A percentile compares a stretch with the other conserved stretches of the same genome.
Conservation (phyloP, 306 rosid genomes). For the Quercus gilva region DNA sequence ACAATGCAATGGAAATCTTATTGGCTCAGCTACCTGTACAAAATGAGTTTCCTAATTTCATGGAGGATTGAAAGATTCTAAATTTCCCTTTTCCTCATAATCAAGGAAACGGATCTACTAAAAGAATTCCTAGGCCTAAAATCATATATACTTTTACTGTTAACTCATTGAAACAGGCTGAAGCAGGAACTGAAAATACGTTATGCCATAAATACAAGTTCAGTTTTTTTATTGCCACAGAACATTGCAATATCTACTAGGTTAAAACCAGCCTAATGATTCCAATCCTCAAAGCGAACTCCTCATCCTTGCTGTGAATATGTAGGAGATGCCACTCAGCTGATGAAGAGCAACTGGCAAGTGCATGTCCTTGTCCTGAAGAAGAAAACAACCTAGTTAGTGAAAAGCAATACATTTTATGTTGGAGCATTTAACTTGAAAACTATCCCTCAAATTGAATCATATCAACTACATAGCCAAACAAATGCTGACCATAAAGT, state of each 20-base stretch:
- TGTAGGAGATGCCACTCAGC: conserved; percentile 14
- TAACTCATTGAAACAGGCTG: neutral
- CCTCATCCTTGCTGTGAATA: conserved; percentile 5
- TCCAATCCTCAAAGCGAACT: conserved; percentile 13
- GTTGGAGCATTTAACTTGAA: neutral
- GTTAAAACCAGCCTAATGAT: conserved; percentile 10
- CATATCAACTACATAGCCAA: neutral
- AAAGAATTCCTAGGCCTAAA: neutral
- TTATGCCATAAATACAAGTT: conserved; percentile 5
- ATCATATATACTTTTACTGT: neutral
- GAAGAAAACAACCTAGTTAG: conserved; percentile 6
- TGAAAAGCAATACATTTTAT: neutral
- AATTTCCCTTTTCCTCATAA: neutral
- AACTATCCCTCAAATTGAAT: neutral
- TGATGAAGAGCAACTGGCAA: conserved; percentile 3
- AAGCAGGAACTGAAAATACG: neutral
- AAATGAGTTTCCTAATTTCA: neutral
- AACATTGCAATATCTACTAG: conserved; percentile 15
- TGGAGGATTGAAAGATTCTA: neutral
- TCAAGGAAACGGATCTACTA: neutral
- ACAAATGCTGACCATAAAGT: neutral
- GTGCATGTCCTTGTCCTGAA: conserved; percentile 22
- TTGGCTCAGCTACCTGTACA: neutral
- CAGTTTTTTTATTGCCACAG: conserved; percentile 3
- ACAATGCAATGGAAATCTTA: neutral